A percentile compares a stretch with the other conserved stretches of the same genome.
Conservation (phyloP, 2,329 filamentous ascomycete genomes). For the Ascochyta rabiei region DNA sequence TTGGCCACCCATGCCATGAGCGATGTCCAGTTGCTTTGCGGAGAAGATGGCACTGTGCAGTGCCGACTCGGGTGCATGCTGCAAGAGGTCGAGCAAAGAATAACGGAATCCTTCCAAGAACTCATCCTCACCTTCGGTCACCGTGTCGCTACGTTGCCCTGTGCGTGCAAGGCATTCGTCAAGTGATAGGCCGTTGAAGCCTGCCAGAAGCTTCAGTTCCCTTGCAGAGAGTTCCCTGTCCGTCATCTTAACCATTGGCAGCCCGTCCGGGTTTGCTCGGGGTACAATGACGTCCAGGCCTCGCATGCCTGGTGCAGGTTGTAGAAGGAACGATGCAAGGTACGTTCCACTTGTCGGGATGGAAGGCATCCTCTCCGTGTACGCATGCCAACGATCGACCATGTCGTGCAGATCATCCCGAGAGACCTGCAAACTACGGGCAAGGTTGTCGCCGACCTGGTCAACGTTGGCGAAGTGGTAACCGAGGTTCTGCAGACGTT, state of each 20-base stretch:
- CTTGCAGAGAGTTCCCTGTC: slow-evolving; percentile 33
- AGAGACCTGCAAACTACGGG: slow-evolving; percentile 76
- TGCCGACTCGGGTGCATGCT: slow-evolving; percentile 48
- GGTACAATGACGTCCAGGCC: slow-evolving; percentile 55
- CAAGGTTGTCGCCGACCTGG: slow-evolving; percentile 70
- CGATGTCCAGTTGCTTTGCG: slow-evolving; percentile 47
- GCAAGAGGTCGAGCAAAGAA: slow-evolving; percentile 46
- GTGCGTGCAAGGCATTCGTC: slow-evolving; percentile 43
- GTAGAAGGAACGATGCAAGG: slow-evolving; percentile 48
- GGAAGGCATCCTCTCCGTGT: slow-evolving; percentile 38
- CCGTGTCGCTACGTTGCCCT: slow-evolving; percentile 29
- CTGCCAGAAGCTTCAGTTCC: slow-evolving; percentile 30
- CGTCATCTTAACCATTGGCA: slow-evolving; percentile 53
- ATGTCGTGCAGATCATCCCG: slow-evolving; percentile 65
- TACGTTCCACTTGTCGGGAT: slow-evolving; percentile 56
- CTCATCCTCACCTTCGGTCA: slow-evolving; percentile 24
- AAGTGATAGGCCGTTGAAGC: slow-evolving; percentile 35
- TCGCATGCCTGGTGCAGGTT: slow-evolving; percentile 46
- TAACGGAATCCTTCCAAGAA: slow-evolving; percentile 40
- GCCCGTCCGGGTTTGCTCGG: slow-evolving; percentile 46
- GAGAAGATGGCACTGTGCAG: slow-evolving; percentile 53
- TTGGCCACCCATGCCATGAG: slow-evolving; percentile 29
- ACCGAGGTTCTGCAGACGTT: slow-evolving; percentile 70
- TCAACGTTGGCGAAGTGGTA: slow-evolving; percentile 71
- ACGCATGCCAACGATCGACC: slow-evolving; percentile 70